Conservation (phyloP, 179 eudicot species). For the Beta corolliflora region DNA sequence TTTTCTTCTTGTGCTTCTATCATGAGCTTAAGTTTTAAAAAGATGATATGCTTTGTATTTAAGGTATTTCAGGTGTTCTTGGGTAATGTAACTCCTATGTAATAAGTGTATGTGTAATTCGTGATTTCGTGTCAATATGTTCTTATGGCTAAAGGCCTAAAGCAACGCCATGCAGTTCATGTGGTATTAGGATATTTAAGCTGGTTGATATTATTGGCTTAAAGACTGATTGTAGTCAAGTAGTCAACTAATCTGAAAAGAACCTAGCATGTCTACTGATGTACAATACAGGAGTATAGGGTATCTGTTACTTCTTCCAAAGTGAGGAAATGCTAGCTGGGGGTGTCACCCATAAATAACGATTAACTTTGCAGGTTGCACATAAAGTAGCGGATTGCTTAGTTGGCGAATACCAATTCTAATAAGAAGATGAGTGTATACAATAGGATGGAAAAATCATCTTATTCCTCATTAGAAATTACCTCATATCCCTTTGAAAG, state of each 20-base stretch:
- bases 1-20: background rate
- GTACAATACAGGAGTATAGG: background rate
- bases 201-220: background rate
- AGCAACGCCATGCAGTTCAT: background rate
- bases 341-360: background rate
- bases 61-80: background rate
- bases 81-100: background rate
- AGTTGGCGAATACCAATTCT: background rate
- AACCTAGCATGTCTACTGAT: background rate
- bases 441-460: background rate
- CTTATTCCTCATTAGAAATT: background rate
- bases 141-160: background rate
- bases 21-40: background rate
- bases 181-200: background rate
- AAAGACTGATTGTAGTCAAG: background rate
- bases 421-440: background rate
- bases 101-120: background rate
- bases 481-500: background rate
- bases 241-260: background rate
- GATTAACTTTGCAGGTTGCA: conserved; percentile 1
- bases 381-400: background rate
- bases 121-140: background rate
- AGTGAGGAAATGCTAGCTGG: background rate
- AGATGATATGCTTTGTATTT: background rate
- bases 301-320: background rate